These are phyloP conservation scores for Starmerella cellae DNA, from an alignment of 805 yeast species.

Conservation along the genomic window DNA sequence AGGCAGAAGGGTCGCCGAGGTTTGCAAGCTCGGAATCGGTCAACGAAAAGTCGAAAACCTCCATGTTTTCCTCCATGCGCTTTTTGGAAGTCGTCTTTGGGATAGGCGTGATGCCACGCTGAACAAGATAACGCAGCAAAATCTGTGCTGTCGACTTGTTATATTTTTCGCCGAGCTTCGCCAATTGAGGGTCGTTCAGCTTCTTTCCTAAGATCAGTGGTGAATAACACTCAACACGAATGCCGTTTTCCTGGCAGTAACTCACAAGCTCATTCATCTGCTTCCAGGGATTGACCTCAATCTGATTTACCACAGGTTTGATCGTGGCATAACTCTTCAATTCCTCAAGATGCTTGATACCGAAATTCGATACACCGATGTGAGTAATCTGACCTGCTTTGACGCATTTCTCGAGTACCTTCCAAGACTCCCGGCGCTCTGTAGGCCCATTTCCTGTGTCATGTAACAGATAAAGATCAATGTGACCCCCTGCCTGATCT, in stretches of 20 bases:
- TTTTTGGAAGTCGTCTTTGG: conserved; percentile 54
- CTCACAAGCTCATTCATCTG: conserved; percentile 51
- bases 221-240: conserved; percentile 62
- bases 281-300: conserved; percentile 77
- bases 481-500: conserved; percentile 44
- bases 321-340: conserved; percentile 29
- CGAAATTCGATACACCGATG: conserved; percentile 57
- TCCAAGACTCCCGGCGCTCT: conserved; percentile 38
- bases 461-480: conserved; percentile 58
- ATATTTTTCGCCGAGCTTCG: conserved; percentile 31
- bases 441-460: conserved; percentile 15
- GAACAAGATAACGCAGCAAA: conserved; percentile 38
- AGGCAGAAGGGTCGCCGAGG: conserved; percentile 24
- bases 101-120: conserved; percentile 46
- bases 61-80: conserved; percentile 45
- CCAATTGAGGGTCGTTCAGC: conserved; percentile 29
- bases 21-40: conserved; percentile 23
- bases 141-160: conserved; percentile 35
- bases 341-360: conserved; percentile 43
- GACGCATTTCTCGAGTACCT: conserved; percentile 44
- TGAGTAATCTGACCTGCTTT: conserved; percentile 37
- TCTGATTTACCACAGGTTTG: conserved; percentile 61
- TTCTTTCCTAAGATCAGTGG: conserved; percentile 62
- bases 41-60: conserved; percentile 37
- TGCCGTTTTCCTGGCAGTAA: conserved; percentile 41